A percentile compares a stretch with the other conserved stretches of the same genome.
phyloP scores from a whole-genome alignment of 768 basidiomycete species.

The Tulasnella sp. region DNA sequence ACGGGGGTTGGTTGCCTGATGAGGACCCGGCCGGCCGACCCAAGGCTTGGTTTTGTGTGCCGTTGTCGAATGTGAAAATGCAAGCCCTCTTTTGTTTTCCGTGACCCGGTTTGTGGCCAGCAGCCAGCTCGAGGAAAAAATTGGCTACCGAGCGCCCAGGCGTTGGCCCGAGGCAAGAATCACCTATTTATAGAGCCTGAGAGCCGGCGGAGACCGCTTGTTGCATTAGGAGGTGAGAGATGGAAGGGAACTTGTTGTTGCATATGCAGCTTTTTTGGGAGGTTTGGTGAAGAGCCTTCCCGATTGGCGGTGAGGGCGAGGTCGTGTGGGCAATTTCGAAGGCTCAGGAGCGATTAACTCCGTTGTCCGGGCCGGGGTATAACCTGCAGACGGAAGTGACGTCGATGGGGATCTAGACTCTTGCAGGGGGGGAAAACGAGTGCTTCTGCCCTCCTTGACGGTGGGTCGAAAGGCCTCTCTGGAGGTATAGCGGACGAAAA shows the following conservation, averaged over 20 bases:
- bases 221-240: neutral
- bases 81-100: neutral
- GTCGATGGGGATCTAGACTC: neutral
- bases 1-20: neutral
- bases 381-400: neutral
- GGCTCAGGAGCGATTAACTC: neutral
- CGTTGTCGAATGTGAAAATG: neutral
- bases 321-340: neutral
- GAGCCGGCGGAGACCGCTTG: neutral
- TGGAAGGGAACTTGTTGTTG: neutral
- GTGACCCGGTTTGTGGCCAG: neutral
- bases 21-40: neutral
- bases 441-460: neutral
- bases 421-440: neutral
- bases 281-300: neutral
- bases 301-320: neutral
- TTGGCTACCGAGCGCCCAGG: neutral
- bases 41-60: neutral
- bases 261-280: no score
- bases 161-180: no score
- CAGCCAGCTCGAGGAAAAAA: neutral
- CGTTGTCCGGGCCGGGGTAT: neutral
- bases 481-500: neutral
- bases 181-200: neutral
- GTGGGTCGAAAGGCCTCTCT: neutral